Conservation (phyloP, 2,329 filamentous ascomycete species). For the Colletotrichum costaricense region DNA sequence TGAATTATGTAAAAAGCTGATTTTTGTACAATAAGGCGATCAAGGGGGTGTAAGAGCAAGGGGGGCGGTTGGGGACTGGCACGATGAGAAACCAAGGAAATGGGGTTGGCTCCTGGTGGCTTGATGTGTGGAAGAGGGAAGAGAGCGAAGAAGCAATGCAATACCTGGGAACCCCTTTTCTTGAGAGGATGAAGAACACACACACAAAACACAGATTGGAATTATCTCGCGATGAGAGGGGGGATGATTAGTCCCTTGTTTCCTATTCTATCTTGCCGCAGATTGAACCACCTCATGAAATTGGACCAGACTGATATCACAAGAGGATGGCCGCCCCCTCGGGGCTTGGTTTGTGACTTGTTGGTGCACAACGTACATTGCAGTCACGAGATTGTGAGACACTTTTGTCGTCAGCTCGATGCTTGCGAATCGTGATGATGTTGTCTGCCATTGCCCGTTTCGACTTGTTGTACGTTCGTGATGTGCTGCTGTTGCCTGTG, state of each 20-base stretch:
- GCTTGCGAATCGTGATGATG: neutral
- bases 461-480: neutral
- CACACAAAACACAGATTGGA: conserved; percentile 29
- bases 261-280: neutral
- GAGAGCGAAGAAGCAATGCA: conserved; percentile 3
- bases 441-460: neutral
- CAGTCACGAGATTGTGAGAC: neutral
- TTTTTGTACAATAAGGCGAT: conserved; percentile 35
- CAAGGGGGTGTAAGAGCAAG: neutral
- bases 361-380: neutral
- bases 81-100: neutral
- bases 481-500: neutral
- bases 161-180: neutral
- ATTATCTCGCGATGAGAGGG: conserved; percentile 23
- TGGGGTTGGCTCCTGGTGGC: neutral
- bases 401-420: neutral
- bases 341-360: neutral
- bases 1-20: conserved; percentile 37
- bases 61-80: neutral
- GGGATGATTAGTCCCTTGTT: conserved; percentile 7
- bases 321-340: neutral
- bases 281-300: neutral
- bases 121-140: conserved; percentile 12
- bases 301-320: conserved; percentile 11
- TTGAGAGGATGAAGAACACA: conserved; percentile 18